Conservation (phyloP, 345 rosid species). For the Syzygium oleosum region DNA sequence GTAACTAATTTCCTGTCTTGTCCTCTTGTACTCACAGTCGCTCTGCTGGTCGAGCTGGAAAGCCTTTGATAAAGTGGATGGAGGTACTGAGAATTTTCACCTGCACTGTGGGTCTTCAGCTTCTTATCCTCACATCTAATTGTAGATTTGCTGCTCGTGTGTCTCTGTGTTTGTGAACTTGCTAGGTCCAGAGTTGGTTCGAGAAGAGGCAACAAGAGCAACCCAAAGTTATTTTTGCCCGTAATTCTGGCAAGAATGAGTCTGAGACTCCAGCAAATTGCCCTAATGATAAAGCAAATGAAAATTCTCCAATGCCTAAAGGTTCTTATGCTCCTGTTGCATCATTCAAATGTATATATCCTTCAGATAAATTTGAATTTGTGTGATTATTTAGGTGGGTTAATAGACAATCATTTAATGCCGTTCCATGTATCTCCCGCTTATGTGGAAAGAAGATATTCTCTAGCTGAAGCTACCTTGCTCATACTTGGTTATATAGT, state of each 20-base stretch:
- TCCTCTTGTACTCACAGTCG: constrained; percentile 24
- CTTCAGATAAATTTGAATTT: neutral
- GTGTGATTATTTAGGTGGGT: neutral
- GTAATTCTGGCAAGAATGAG: constrained; percentile 15
- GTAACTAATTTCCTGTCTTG: constrained; percentile 2
- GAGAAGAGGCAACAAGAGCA: constrained; percentile 13
- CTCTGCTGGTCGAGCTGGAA: constrained; percentile 67
- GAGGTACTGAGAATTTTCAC: constrained; percentile 27
- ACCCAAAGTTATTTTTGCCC: constrained; percentile 21
- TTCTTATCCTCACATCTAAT: neutral
- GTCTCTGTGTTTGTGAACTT: neutral
- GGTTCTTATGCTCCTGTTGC: constrained; percentile 15
- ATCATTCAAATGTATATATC: neutral
- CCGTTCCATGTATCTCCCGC: neutral
- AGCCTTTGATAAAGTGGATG: constrained; percentile 51
- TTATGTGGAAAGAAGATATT: neutral
- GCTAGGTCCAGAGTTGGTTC: constrained; percentile 47
- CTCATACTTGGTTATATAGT: neutral
- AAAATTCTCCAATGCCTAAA: constrained; percentile 17
- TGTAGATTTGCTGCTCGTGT: neutral
- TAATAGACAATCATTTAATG: neutral
- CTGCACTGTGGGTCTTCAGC: neutral
- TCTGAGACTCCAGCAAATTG: constrained; percentile 9
- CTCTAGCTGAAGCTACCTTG: neutral
- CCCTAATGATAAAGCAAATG: constrained; percentile 14